A percentile compares a stretch with the other conserved stretches of the same genome.
Evolutionary conservation across 441 rosid species (phyloP).

Genomic region (Syzygium malaccense): DNA sequence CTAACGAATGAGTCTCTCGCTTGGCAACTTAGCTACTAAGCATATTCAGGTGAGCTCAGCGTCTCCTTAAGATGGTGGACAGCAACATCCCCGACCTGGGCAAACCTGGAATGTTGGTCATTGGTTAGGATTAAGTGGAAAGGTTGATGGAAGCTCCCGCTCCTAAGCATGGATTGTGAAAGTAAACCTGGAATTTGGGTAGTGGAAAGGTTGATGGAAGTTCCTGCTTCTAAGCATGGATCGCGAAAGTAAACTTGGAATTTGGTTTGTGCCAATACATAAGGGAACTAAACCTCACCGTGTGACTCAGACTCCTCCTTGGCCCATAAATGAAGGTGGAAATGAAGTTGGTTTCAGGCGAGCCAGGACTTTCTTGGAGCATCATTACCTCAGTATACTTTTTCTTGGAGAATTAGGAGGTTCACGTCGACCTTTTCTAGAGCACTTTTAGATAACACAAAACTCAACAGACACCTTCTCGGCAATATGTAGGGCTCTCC

Average conservation of each 20-base stretch:
- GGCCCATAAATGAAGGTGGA: not conserved
- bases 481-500: not conserved
- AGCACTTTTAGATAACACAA: not conserved
- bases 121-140: not conserved
- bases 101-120: not conserved
- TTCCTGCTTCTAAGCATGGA: not conserved
- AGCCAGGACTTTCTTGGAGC: not conserved
- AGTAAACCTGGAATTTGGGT: not conserved
- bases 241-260: not conserved
- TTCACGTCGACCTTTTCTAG: not conserved
- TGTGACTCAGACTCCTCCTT: not conserved
- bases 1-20: not conserved
- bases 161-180: not conserved
- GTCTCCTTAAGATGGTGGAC: not conserved
- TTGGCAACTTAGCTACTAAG: not conserved
- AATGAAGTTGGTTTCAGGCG: not conserved
- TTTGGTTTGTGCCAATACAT: not conserved
- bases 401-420: not conserved
- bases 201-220: not conserved
- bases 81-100: not conserved
- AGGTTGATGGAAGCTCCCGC: not conserved
- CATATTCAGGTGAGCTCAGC: not conserved
- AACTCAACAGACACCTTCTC: not conserved
- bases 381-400: not conserved
- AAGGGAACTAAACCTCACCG: not conserved